Percentiles rank a stretch among this genome's conserved stretches.
Conservation (phyloP, 2,329 filamentous ascomycete species). For the Blastomyces silverae region DNA sequence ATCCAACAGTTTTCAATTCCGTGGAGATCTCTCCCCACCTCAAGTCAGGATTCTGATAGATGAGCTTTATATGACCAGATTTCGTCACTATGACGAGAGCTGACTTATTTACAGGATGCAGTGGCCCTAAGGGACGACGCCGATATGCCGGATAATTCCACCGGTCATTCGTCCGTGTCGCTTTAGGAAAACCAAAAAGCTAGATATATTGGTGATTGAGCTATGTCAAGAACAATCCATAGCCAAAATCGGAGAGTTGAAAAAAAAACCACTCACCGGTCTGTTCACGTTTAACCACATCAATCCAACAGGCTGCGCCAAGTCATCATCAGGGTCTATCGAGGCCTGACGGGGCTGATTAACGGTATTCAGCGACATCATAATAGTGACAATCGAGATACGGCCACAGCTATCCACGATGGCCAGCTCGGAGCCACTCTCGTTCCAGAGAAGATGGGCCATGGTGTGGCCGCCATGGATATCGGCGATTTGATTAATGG, state of each 20-base stretch:
- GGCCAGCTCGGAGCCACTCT: slow-evolving; percentile 69
- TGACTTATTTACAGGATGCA: slow-evolving; percentile 60
- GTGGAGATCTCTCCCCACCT: slow-evolving; percentile 64
- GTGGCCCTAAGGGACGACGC: slow-evolving; percentile 61
- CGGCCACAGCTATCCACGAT: slow-evolving; percentile 73
- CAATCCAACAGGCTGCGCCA: slow-evolving; percentile 70
- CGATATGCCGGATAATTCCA: slow-evolving; percentile 66
- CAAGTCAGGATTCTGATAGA: slow-evolving; percentile 68
- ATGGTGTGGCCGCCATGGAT: slow-evolving; percentile 60
- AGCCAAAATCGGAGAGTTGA: slow-evolving; percentile 21
- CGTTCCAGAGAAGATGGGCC: slow-evolving; percentile 77
- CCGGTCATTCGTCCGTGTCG: slow-evolving; percentile 53
- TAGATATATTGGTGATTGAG: slow-evolving; percentile 20
- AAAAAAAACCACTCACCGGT: slow-evolving; percentile 32
- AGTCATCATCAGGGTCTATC: slow-evolving; percentile 65
- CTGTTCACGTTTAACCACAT: slow-evolving; percentile 69
- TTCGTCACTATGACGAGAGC: slow-evolving; percentile 71
- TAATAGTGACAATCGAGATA: slow-evolving; percentile 65
- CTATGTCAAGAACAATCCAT: background rate
- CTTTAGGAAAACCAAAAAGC: slow-evolving; percentile 49
- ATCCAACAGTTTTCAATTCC: slow-evolving; percentile 67
- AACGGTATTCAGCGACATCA: slow-evolving; percentile 66
- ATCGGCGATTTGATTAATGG: slow-evolving; percentile 55
- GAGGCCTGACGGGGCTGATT: slow-evolving; percentile 56
- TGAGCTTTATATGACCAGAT: slow-evolving; percentile 64